Evolutionary conservation across 2,329 filamentous ascomycete species (phyloP).

Genomic region (Metarhizium anisopliae): DNA sequence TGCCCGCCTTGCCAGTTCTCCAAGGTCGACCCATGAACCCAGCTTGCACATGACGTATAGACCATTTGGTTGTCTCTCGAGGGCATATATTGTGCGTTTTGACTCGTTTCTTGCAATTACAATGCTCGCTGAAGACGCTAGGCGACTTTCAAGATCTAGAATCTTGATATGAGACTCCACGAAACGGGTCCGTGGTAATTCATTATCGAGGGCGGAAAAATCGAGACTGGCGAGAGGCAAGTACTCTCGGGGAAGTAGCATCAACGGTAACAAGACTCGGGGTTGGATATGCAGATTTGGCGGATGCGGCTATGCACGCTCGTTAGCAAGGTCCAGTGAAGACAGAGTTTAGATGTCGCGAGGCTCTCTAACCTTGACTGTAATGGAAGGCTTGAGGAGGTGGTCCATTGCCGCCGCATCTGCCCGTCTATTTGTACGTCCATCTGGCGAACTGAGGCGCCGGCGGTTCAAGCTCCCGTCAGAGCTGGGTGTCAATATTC

Average conservation of each 20-base stretch:
- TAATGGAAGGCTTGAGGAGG: slow-evolving; percentile 41
- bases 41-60: slow-evolving; percentile 63
- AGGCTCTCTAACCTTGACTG: slow-evolving; percentile 36
- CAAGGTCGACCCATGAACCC: slow-evolving; percentile 55
- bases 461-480: slow-evolving; percentile 28
- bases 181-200: slow-evolving; percentile 42
- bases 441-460: slow-evolving; percentile 20
- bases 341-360: not conserved
- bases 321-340: slow-evolving; percentile 10
- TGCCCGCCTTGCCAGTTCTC: slow-evolving; percentile 40
- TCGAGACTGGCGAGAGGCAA: slow-evolving; percentile 55
- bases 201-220: slow-evolving; percentile 38
- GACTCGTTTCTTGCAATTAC: slow-evolving; percentile 53
- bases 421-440: slow-evolving; percentile 26
- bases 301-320: slow-evolving; percentile 41
- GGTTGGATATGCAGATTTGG: slow-evolving; percentile 43
- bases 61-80: slow-evolving; percentile 55
- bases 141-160: slow-evolving; percentile 53
- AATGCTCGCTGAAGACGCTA: slow-evolving; percentile 43
- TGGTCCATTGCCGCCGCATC: slow-evolving; percentile 36
- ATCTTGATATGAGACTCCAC: slow-evolving; percentile 56
- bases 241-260: slow-evolving; percentile 52
- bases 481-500: slow-evolving; percentile 31
- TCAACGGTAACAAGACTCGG: slow-evolving; percentile 48
- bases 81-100: slow-evolving; percentile 44